Evolutionary conservation across 139 green algal genomes (phyloP), one percentile per base, ranked within the genome.

Genomic region (Medakamo hakoo): DNA sequence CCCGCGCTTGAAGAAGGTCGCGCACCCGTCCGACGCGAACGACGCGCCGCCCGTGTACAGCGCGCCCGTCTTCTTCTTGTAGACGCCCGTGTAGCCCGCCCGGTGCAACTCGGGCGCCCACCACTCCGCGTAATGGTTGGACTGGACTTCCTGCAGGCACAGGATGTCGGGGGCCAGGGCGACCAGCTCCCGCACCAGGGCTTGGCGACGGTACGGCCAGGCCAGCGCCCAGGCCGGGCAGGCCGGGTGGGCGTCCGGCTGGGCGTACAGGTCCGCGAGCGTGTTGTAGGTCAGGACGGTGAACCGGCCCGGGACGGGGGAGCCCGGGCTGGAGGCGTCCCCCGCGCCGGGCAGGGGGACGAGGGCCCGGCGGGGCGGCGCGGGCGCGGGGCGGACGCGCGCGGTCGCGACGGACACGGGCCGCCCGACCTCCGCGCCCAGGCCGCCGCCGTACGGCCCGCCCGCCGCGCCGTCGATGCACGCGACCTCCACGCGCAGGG

Each of bases 51-150:
- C 63, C 28, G 30, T 79, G 71, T 86, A 95, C 30, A 96, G 72
- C 77, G 97, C 89, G 4, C 79, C 82, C 4, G 92, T 97, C 76
- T 98, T 98, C 81, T 95, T 95, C 83, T 98, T 98, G 82, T 94
- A 98, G 65, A 98, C 90, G 62, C 85, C 80, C 24, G 82, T 80
- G 71, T 98, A 98, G n/a, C 92, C 92, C 0, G 79, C 72, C 66
- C 87, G 82, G 27, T 80, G 63, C 64, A 96, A 76, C 81, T 95
- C 87, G 3, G 86, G 78, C 28, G 70, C 72, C 68, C 22, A 69
- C 67, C 67, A 78, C 19, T 86, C 79, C 66, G 85, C 71, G 62
- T 84, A 97, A 78, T 96, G 89, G 58, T 95, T 90, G 63, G 75
- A 89, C 75, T 98, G 92, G 62, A 97, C 91, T 76, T 91, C 80